These are phyloP conservation scores for Cordia subcordata DNA, from an alignment of 257 asterid genomes.

Conservation along the genomic window DNA sequence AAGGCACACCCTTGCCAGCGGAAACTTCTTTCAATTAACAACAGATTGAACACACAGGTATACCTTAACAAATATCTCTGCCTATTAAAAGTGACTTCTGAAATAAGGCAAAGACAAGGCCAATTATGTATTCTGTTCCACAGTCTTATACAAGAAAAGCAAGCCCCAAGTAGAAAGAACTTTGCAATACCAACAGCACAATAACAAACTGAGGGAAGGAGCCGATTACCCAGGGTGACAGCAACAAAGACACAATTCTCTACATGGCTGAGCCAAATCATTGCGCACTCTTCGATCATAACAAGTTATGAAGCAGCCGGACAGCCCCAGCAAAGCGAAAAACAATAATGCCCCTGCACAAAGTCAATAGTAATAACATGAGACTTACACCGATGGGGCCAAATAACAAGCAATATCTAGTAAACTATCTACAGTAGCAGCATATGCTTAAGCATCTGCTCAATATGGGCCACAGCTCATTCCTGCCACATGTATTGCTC, in stretches of 20 bases:
- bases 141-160: neutral
- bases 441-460: too few species aligned
- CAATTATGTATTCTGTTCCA: neutral
- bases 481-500: too few species aligned
- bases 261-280: slow-evolving; percentile 96
- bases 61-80: too few species aligned
- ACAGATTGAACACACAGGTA: too few species aligned
- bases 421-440: too few species aligned
- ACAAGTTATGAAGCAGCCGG: slow-evolving; percentile 95
- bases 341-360: slow-evolving; percentile 80
- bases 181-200: neutral
- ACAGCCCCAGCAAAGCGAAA: slow-evolving; percentile 85
- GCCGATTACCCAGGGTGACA: slow-evolving; percentile 85
- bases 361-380: slow-evolving; percentile 1
- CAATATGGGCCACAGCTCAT: too few species aligned
- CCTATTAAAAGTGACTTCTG: too few species aligned
- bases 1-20: neutral
- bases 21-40: neutral
- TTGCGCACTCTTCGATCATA: slow-evolving; percentile 95
- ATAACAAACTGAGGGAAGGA: slow-evolving; percentile 8
- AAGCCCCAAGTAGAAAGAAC: neutral
- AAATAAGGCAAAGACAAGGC: too few species aligned
- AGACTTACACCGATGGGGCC: neutral
- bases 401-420: neutral
- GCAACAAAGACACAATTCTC: slow-evolving; percentile 93